Conservation (phyloP, 306 rosid genomes). For the Prunus fruticosa region DNA sequence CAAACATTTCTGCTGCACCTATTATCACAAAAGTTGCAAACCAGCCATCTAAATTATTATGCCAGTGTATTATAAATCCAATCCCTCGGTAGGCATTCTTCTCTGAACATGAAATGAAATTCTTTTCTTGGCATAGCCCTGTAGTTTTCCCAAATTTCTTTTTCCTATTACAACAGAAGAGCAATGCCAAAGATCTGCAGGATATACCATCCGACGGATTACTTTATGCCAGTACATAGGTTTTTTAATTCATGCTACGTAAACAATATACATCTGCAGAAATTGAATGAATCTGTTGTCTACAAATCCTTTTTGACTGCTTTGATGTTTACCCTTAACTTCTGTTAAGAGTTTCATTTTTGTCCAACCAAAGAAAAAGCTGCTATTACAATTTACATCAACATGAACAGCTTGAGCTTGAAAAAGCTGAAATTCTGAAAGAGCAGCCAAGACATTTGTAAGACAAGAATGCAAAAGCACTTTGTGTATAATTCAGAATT, state of each 20-base stretch:
- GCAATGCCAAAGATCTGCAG: not conserved
- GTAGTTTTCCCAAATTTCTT: too few relatives aligned
- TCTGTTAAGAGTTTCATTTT: too few relatives aligned
- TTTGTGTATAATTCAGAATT: not conserved
- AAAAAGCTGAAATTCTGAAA: not conserved
- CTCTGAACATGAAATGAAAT: not conserved
- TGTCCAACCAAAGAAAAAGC: not conserved
- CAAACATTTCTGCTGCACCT: not conserved
- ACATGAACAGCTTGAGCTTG: not conserved
- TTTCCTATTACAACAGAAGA: not conserved
- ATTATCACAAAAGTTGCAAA: not conserved
- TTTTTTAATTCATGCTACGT: not conserved
- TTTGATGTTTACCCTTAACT: too few relatives aligned
- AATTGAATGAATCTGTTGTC: not conserved
- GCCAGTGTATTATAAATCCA: not conserved
- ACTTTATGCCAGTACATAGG: not conserved
- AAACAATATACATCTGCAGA: not conserved
- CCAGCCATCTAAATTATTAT: not conserved
- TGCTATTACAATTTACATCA: not conserved
- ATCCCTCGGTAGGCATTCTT: not conserved
- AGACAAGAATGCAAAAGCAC: too few relatives aligned
- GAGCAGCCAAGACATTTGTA: not conserved
- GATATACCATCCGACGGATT: too few relatives aligned
- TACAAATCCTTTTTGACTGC: too few relatives aligned
- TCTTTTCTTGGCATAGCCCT: not conserved